These are phyloP conservation scores for Anacardium occidentale DNA, from an alignment of 345 rosid species.

Conservation along the genomic window DNA sequence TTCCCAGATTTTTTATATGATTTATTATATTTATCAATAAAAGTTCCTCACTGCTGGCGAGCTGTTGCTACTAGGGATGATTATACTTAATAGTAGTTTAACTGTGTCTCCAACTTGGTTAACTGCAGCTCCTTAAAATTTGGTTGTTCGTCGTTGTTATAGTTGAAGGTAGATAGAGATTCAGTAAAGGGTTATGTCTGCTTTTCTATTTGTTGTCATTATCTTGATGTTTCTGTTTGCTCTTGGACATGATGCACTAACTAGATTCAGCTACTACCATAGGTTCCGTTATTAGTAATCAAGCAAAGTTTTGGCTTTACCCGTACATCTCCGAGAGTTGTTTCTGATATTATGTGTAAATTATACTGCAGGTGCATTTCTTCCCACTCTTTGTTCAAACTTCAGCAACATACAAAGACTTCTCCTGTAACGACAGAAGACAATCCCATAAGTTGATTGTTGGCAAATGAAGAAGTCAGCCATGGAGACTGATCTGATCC, in stretches of 20 bases:
- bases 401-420: constrained; percentile 78
- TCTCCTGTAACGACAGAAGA: constrained; percentile 45
- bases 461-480: constrained; percentile 9
- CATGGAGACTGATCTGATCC: not conserved
- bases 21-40: not conserved
- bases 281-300: no score
- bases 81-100: not conserved
- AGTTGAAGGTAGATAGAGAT: not conserved
- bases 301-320: not conserved
- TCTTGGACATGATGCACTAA: no score
- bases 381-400: constrained; percentile 62
- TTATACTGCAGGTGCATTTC: constrained; percentile 65
- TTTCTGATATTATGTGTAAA: not conserved
- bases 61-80: not conserved
- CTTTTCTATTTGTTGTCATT: not conserved
- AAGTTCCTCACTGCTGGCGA: not conserved
- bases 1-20: not conserved
- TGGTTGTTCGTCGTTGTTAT: not conserved
- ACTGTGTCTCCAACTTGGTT: not conserved
- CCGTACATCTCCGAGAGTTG: not conserved
- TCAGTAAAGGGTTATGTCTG: not conserved
- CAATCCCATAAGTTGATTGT: constrained; percentile 2
- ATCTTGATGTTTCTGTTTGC: no score
- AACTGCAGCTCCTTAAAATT: not conserved
- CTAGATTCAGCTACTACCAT: no score